A percentile compares a stretch with the other conserved stretches of the same genome.
Evolutionary conservation across 2,329 filamentous ascomycete genomes (phyloP).

Genomic region (Cadophora malorum): DNA sequence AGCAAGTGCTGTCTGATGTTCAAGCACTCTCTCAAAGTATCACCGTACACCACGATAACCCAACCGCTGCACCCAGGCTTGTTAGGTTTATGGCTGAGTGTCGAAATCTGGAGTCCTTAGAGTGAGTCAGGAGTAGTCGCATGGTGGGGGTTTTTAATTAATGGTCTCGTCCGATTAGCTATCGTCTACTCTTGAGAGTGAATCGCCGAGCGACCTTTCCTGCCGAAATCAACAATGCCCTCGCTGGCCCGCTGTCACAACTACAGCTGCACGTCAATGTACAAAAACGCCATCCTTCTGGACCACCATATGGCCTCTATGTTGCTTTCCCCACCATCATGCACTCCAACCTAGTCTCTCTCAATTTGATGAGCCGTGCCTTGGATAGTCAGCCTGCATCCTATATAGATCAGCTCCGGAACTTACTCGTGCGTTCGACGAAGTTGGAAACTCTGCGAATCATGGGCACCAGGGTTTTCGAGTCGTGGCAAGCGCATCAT

Average conservation of each 20-base stretch:
- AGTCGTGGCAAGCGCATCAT: background rate
- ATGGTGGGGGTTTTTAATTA: no score
- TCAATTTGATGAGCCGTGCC: background rate
- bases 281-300: background rate
- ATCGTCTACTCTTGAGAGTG: background rate
- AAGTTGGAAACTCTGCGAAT: background rate
- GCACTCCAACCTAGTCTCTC: background rate
- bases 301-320: background rate
- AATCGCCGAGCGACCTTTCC: background rate
- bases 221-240: background rate
- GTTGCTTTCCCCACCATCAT: background rate
- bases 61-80: background rate
- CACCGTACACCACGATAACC: background rate
- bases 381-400: background rate
- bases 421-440: background rate
- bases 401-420: background rate
- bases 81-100: background rate
- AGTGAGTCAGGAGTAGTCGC: background rate
- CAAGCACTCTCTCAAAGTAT: background rate
- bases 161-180: background rate
- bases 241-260: background rate
- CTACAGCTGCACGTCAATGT: background rate
- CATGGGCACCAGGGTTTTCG: background rate
- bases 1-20: background rate
- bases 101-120: background rate